phyloP scores from a whole-genome alignment of 164 flowering plant species.

The Nelumbo lutea region DNA sequence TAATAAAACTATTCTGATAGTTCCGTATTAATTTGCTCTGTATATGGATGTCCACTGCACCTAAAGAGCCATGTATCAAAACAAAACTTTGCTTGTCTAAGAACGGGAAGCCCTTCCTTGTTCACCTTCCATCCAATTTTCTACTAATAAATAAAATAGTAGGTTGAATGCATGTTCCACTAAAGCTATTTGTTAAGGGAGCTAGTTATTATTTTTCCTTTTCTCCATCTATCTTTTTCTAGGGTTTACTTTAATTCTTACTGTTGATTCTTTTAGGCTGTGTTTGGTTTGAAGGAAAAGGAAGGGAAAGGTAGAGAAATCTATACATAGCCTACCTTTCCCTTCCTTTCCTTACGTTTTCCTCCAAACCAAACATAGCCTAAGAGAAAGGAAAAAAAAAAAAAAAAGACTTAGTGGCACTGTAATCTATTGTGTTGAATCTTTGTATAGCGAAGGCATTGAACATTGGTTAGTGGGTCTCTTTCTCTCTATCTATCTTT shows the following conservation, averaged over 20 bases:
- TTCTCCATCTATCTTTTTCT: neutral
- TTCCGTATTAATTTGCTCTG: neutral
- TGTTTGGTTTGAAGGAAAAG: too few species aligned
- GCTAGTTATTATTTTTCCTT: too few species aligned
- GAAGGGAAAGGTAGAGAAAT: too few species aligned
- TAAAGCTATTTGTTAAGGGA: neutral
- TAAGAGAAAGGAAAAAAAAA: too few species aligned
- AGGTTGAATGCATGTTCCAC: slow-evolving; percentile 12
- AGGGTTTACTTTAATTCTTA: neutral
- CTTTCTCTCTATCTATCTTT: neutral
- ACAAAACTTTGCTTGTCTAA: neutral
- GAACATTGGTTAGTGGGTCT: neutral
- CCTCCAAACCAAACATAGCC: too few species aligned
- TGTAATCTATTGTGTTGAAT: too few species aligned
- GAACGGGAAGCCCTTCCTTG: neutral
- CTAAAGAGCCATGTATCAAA: neutral
- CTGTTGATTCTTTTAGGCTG: neutral
- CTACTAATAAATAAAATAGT: neutral
- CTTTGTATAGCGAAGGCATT: neutral
- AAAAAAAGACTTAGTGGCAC: too few species aligned
- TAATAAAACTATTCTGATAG: neutral
- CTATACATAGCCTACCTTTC: too few species aligned
- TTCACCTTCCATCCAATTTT: slow-evolving; percentile 6
- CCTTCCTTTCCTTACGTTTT: too few species aligned
- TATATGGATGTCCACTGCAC: neutral